A percentile compares a stretch with the other conserved stretches of the same genome.
phyloP scores from a whole-genome alignment of 176 grass and related monocot species.

The Tillandsia fasciculata region DNA sequence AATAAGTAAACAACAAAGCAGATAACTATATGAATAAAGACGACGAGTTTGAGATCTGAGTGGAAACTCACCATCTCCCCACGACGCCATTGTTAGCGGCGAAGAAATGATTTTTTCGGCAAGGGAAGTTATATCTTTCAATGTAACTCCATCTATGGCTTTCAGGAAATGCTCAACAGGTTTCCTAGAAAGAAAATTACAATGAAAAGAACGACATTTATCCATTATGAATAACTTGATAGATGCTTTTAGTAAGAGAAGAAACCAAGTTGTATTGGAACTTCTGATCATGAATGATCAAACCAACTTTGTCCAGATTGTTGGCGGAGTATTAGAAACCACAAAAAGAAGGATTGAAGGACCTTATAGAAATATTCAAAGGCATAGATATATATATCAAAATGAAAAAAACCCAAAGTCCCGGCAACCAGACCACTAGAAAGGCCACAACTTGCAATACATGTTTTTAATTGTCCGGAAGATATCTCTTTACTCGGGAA shows the following conservation, averaged over 20 bases:
- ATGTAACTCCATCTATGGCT: constrained; percentile 56
- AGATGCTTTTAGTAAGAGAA: background rate
- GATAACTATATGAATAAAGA: background rate
- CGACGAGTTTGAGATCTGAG: background rate
- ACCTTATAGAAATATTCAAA: too few relatives aligned
- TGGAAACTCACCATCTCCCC: constrained; percentile 59
- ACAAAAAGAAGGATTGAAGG: background rate
- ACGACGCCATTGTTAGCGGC: constrained; percentile 79
- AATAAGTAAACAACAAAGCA: background rate
- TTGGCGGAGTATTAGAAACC: background rate
- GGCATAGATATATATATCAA: too few relatives aligned
- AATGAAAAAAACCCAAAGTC: too few relatives aligned
- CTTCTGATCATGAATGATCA: background rate
- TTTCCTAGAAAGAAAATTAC: constrained; percentile 54
- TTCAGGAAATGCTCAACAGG: constrained; percentile 68
- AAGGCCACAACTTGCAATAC: too few relatives aligned
- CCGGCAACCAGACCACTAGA: too few relatives aligned
- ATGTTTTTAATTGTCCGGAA: too few relatives aligned
- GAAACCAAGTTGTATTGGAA: background rate
- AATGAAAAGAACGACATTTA: background rate
- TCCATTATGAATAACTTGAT: background rate
- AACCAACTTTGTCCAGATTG: background rate
- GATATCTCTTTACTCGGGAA: too few relatives aligned
- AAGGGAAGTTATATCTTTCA: constrained; percentile 61
- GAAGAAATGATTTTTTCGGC: constrained; percentile 81